These are phyloP conservation scores for Aspergillus ibericus DNA, from an alignment of 2,329 filamentous ascomycete genomes.

Conservation along the genomic window DNA sequence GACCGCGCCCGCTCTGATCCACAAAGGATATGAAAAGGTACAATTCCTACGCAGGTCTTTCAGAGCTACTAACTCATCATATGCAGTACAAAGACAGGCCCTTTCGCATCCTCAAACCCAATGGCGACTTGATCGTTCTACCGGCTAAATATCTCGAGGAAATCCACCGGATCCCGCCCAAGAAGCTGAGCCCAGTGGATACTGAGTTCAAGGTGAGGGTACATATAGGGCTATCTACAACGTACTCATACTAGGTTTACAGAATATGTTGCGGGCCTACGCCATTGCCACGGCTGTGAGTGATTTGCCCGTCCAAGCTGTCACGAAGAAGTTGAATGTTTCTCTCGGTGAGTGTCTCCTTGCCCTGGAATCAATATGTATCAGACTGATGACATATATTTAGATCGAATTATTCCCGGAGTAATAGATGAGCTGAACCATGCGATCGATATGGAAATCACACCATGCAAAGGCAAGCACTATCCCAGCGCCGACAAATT, in stretches of 20 bases:
- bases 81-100: slow-evolving; percentile 28
- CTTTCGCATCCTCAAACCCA: slow-evolving; percentile 30
- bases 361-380: too few species aligned
- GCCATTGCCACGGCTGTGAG: slow-evolving; percentile 24
- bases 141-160: slow-evolving; percentile 29
- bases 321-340: slow-evolving; percentile 15
- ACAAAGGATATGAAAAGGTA: slow-evolving; percentile 29
- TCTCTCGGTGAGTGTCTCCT: too few species aligned
- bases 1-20: slow-evolving; percentile 23
- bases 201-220: slow-evolving; percentile 27
- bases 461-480: slow-evolving; percentile 25
- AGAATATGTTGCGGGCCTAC: slow-evolving; percentile 32
- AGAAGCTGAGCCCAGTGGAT: slow-evolving; percentile 27
- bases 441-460: slow-evolving; percentile 25
- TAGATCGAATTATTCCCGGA: slow-evolving; percentile 26
- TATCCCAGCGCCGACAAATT: not conserved
- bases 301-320: slow-evolving; percentile 23
- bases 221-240: too few species aligned
- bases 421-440: slow-evolving; percentile 28
- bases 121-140: slow-evolving; percentile 31
- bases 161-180: slow-evolving; percentile 19
- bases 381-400: not conserved
- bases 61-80: not conserved
- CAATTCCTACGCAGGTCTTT: not conserved
- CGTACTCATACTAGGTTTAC: not conserved